Evolutionary conservation across 2,329 filamentous ascomycete genomes (phyloP), one percentile per base, ranked within the genome.

Genomic region (Mollisiaceae sp.): DNA sequence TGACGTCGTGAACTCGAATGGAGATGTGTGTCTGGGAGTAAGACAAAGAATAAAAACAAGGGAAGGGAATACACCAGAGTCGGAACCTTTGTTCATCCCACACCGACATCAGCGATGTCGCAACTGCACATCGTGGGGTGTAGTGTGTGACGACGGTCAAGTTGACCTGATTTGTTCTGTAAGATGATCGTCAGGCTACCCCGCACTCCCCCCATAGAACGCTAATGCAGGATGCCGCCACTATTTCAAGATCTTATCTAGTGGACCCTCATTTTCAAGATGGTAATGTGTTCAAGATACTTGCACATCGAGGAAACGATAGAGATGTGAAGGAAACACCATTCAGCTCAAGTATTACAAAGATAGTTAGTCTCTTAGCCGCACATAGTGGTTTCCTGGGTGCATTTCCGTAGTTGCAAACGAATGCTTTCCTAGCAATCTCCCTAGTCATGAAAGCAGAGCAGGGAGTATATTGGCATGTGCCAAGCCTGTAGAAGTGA

Each of bases 101-200:
- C 50, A 50, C 50, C 50, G 24, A 54, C 50, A 50, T 50, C 50
- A 54, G 50, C 50, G 50, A 32, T 54, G 50, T 54, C 50, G 50
- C 50, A 54, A 54, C 14, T 22, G 20, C 5, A 32, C 24, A 32
- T 35, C 20, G 50, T 54, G 50, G 50, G 50, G 50, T 35, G 27
- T 27, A 47, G 15, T 35, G 50, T 15, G 50, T 32, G 14, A 54
- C 18, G 20, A 32, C 24, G 22, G 50, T 54, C 27, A 54, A 24
- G 12, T 18, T 15, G 50, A 18, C 15, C 18, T 54, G 50, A 54
- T 54, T 54, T 54, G 50, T n/a, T 35, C 8, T 18, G 4, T 9
- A 3, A 32, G 27, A 8, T 2, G 50, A 18, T 22, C 45, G 50
- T 32, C 50, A 54, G 50, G 20, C n/a, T 54, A 54, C 50, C 50